Evolutionary conservation across 129 eudicot genomes (phyloP), one percentile per base, ranked within the genome.

Genomic region (Centrapalus pauciflorus): DNA sequence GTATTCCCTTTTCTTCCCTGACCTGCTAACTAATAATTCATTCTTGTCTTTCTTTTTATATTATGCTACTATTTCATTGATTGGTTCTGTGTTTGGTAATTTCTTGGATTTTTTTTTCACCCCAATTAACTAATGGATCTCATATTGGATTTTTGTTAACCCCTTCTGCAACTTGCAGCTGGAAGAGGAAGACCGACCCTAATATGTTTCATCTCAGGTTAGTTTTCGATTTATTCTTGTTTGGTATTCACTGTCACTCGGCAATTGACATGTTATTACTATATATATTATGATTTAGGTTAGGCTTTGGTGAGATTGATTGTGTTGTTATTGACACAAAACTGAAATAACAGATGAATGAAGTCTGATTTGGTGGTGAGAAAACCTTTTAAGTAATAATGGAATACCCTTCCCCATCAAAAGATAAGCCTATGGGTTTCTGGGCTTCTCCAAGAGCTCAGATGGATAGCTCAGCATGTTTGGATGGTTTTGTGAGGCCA

Each of bases 401-500:
- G 97, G 95, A 87, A n/a, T 79, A 59, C 78, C 84, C 90, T 58
- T 83, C 80, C 59, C 70, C 85, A 0, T 38, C 78, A 14, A 81
- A 72, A 60, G 91, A 75, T 29, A 87, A 76, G 60, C 80, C 66
- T 1, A 48, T 45, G 32, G 76, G 73, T 14, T 72, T 62, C 30
- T 80, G 80, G 78, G 79, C 68, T 43, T 72, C 81, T 23, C 74
- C 86, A 0, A 71, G 82, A 29, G 30, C 64, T 79, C 81, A 73
- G 66, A 61, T 73, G 33, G 90, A 81, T 58, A 78, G 29, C 45
- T 28, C 71, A 1, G 12, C 67, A 0, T 9, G 71, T 0, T 19
- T 61, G 17, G 87, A 80, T 71, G 69, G 68, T 38, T 70, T 57
- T 33, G 13, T 64, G 11, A 77, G 80, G 41, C 38, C 49, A 0